Conservation (phyloP, 305 asterid genomes). For the Fraxinus sp. region DNA sequence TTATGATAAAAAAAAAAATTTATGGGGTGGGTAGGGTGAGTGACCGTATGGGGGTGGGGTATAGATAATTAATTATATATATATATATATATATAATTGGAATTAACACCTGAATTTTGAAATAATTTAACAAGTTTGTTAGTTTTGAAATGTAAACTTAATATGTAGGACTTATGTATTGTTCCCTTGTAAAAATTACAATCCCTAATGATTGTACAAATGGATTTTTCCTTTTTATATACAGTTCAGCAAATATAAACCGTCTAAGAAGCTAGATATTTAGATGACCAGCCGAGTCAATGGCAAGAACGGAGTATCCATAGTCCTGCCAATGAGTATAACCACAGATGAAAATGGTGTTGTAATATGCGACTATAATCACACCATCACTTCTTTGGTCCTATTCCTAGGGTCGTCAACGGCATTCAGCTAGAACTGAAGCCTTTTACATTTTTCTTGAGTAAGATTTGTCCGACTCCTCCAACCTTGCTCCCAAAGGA, state of each 20-base stretch:
- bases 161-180: no score
- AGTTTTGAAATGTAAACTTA: no score
- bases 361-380: conserved; percentile 34
- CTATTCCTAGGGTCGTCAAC: conserved; percentile 44
- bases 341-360: conserved; percentile 40
- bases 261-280: conserved; percentile 28
- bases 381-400: conserved; percentile 38
- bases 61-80: no score
- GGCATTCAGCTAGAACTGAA: conserved; percentile 40
- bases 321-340: conserved; percentile 36
- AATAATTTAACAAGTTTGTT: no score
- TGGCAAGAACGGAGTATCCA: conserved; percentile 43
- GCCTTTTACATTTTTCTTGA: conserved; percentile 28
- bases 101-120: no score
- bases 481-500: conserved; percentile 37
- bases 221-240: conserved; percentile 34
- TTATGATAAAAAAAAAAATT: no score
- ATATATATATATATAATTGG: no score
- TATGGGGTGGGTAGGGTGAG: no score
- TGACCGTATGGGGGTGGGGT: no score
- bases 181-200: no score
- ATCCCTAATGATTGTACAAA: not conserved
- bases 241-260: conserved; percentile 55
- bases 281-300: conserved; percentile 45
- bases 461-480: conserved; percentile 31